Conservation (phyloP, 176 grass and related monocot species). For the Eleusine indica region DNA sequence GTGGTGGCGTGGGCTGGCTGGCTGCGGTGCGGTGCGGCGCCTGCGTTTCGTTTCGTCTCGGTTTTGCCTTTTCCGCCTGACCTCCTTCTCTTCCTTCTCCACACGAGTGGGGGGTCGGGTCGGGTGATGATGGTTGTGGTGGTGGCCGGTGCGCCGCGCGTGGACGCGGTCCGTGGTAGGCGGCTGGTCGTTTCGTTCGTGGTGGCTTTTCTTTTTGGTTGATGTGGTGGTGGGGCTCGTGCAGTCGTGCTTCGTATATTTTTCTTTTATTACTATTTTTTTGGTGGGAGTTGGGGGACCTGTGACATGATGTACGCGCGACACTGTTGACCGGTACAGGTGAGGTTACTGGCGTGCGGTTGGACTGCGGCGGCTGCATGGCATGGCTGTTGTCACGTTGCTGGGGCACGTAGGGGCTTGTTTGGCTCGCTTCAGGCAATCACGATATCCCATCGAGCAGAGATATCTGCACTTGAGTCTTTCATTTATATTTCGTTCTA, state of each 20-base stretch:
- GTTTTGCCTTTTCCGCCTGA: neutral
- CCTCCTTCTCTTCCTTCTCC: neutral
- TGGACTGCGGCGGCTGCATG: neutral
- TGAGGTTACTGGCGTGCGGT: conserved; percentile 10
- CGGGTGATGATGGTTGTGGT: neutral
- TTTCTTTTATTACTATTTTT: no score
- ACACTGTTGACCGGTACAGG: conserved; percentile 29
- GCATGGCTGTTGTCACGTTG: neutral
- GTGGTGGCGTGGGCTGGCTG: neutral
- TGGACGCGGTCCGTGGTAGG: conserved; percentile 47
- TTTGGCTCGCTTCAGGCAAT: neutral
- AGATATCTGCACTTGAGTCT: neutral
- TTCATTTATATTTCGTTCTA: neutral
- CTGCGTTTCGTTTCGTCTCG: neutral
- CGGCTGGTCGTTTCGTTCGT: conserved; percentile 4
- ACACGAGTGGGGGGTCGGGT: conserved; percentile 28
- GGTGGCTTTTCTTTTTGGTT: conserved; percentile 13
- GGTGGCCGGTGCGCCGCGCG: neutral
- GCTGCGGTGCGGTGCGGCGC: conserved; percentile 22
- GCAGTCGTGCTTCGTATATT: neutral
- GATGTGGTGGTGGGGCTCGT: conserved; percentile 13
- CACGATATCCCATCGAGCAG: no score
- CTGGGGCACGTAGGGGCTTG: neutral
- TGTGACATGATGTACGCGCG: conserved; percentile 16
- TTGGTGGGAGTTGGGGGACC: conserved; percentile 22